Conservation (phyloP, 148 eudicot genomes). For the Nyssa sinensis region DNA sequence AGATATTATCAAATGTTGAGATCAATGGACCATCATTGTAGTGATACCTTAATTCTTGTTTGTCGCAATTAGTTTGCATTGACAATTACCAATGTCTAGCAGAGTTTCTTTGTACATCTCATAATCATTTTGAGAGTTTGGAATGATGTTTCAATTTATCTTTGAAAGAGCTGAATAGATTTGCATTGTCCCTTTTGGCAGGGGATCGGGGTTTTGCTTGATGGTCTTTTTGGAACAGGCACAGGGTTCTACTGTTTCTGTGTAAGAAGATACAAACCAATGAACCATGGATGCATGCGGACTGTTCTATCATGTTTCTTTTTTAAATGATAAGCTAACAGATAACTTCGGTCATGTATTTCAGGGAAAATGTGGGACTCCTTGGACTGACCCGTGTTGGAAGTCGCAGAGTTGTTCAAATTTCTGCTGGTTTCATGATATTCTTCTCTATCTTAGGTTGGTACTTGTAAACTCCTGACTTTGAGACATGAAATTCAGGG, state of each 20-base stretch:
- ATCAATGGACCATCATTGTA: not conserved
- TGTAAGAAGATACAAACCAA: slow-evolving; percentile 47
- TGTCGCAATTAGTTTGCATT: not conserved
- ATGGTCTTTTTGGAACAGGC: slow-evolving; percentile 89
- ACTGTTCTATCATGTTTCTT: slow-evolving; percentile 1
- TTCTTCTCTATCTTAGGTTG: slow-evolving; percentile 90
- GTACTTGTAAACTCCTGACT: slow-evolving; percentile 12
- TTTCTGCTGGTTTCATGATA: slow-evolving; percentile 98
- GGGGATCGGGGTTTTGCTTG: slow-evolving; percentile 92
- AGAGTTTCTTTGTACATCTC: not conserved
- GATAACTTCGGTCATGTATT: slow-evolving; percentile 14
- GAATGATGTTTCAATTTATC: not conserved
- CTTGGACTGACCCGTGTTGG: slow-evolving; percentile 97
- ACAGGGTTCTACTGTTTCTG: slow-evolving; percentile 92
- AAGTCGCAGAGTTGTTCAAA: slow-evolving; percentile 97
- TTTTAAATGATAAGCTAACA: slow-evolving; percentile 4
- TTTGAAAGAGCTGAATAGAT: not conserved
- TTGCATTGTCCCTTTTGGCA: slow-evolving; percentile 22
- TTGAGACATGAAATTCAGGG: not conserved
- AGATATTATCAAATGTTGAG: not conserved
- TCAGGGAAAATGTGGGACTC: slow-evolving; percentile 94
- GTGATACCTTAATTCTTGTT: not conserved
- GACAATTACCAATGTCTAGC: not conserved
- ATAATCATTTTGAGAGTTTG: not conserved
- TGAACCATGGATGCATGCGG: not conserved